Evolutionary conservation across 495 filamentous ascomycete genomes (phyloP), one percentile per base, ranked within the genome.

Genomic region (Letharia lupina): DNA sequence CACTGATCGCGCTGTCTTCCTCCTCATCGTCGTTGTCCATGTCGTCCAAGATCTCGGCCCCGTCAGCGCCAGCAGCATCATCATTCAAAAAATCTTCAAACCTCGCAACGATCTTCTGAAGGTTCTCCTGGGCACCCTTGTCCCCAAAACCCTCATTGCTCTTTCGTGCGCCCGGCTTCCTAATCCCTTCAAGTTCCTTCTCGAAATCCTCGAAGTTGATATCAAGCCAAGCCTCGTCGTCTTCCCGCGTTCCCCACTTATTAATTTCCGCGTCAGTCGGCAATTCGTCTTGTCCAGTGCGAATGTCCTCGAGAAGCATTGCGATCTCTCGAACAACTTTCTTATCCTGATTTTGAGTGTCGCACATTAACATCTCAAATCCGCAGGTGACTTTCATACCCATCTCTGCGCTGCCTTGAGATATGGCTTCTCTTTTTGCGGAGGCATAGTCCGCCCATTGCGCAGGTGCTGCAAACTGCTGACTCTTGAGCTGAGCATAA

Each of bases 1-100:
- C 73, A n/a, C 60, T 67, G 10, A 66, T 77, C 65, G 76, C 78
- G 15, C 76, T 69, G 5, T 81, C 80, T 15, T 85, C 86, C 31
- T 85, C 86, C 28, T 85, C 83, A 48, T 89, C 84, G 62, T 84
- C 80, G 33, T 80, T 70, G 54, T 90, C 88, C 79, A 88, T 89
- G 62, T 90, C 87, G 70, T 91, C 89, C 41, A 89, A 70, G 41
- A 81, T 77, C 65, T 91, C 87, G 0, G 86, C 91, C 10, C 91
- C 93, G 15, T 93, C 91, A 23, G 86, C 71, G 3, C 88, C 91
- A 1, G 90, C 91, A 13, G 79, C 78, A 31, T 95, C 91, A 71
- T 97, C 90, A 67, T 96, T 91, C 63, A 98, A 73, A 68, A 98
- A 97, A n/a, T 89, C 82, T 73, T 96, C 90, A 70, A 97, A 98